Conservation (phyloP, 257 asterid genomes). For the Forsythia suspensa region DNA sequence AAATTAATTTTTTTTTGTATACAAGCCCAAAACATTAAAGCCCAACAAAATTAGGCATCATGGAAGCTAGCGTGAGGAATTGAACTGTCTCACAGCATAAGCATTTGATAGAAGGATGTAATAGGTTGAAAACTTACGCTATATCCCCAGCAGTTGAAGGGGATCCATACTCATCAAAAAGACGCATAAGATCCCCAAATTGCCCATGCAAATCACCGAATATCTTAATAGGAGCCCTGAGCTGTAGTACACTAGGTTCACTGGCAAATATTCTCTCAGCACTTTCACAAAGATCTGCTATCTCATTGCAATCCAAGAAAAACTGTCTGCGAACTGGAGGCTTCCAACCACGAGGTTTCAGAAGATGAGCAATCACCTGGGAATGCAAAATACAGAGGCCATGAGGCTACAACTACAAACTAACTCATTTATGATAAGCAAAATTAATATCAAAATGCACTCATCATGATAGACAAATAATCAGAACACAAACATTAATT, state of each 20-base stretch:
- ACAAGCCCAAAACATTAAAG: too few relatives aligned
- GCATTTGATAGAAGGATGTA: constrained; percentile 1
- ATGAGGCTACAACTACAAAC: constrained; percentile 13
- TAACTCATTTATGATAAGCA: background rate
- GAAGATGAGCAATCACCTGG: constrained; percentile 86
- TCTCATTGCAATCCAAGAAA: constrained; percentile 96
- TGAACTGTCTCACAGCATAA: background rate
- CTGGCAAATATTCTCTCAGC: constrained; percentile 93
- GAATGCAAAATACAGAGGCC: constrained; percentile 6
- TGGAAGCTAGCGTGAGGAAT: background rate
- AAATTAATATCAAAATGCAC: background rate
- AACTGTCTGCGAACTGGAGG: constrained; percentile 94
- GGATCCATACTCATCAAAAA: constrained; percentile 93
- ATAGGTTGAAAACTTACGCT: constrained; percentile 51
- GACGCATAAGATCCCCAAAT: constrained; percentile 99
- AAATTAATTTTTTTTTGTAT: too few relatives aligned
- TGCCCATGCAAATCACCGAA: constrained; percentile 99
- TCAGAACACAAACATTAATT: background rate
- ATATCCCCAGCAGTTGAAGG: constrained; percentile 98
- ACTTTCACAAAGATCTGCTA: constrained; percentile 95
- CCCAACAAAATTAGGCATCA: background rate
- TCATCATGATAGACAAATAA: background rate
- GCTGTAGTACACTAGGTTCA: constrained; percentile 93
- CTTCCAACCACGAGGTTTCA: constrained; percentile 99
- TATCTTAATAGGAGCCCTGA: constrained; percentile 93